Base-by-base conservation (phyloP, 495 filamentous ascomycete species). In the Glutinoglossum americanum region DNA sequence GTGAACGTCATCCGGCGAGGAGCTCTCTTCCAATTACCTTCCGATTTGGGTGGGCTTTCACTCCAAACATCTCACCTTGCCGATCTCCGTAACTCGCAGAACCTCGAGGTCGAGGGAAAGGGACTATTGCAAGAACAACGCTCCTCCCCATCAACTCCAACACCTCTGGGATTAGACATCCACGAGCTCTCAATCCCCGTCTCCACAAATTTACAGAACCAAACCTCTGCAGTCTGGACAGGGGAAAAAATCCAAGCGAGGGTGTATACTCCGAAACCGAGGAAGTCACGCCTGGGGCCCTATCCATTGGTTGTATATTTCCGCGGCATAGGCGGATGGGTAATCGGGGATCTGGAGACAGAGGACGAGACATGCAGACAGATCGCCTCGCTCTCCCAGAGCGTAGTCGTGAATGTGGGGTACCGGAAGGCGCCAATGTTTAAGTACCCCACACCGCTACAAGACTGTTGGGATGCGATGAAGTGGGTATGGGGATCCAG, bases 401-500 rank as follows among this genome's bases (percentile, higher is more conserved):
- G 63, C 58, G 57, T 69, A 23, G 63, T 68, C 55, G 56, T 71
- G 59, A 72, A 73, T 62, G 71, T 74, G 1, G 69, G 70, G 21
- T 77, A 79, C 57, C 69, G 73, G 26, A 65, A 74, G 4, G 71
- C 71, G 0, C 74, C 75, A 0, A 73, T 76, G 51, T 56, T 72
- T 56, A 64, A 66, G n/a, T 79, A 74, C 59, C 76, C 76, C 0
- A 65, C 67, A 0, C 63, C 69, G 21, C 59, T 68, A 9, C 57
- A 77, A 17, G 76, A 79, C 62, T 65, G 69, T 47, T 76, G 69
- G 67, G 74, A 77, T 63, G 70, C 69, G 7, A 61, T 76, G 54
- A 65, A 70, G 61, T 76, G 76, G 75, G 67, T 75, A 58, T 33
- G 26, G 47, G 70, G 66, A 65, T 65, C 10, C 68, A 70, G 0